Conservation (phyloP, 2,329 filamentous ascomycete species). For the Domatiomyces globalis region DNA sequence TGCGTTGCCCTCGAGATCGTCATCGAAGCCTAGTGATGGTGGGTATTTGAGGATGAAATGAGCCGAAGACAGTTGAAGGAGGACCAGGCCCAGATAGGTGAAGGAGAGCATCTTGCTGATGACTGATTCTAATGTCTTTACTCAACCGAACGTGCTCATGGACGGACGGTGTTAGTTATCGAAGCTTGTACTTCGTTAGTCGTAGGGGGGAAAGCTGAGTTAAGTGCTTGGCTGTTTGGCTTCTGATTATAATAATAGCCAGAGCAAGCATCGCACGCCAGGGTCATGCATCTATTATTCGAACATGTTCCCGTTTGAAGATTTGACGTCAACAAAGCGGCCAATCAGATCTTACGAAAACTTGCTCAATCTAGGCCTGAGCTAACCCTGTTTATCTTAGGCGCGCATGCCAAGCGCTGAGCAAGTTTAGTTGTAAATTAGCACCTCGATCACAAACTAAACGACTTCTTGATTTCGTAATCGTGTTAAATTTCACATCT, state of each 20-base stretch:
- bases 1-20: constrained; percentile 33
- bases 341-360: not conserved
- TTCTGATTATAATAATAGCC: not conserved
- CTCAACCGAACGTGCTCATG: not conserved
- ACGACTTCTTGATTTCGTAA: not conserved
- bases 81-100: not conserved
- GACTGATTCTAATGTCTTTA: not conserved
- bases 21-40: constrained; percentile 34
- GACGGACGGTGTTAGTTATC: not conserved
- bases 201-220: not conserved
- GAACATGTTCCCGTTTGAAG: too few relatives aligned
- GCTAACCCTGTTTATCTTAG: not conserved
- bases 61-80: constrained; percentile 24
- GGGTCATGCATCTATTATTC: too few relatives aligned
- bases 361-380: not conserved
- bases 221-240: not conserved
- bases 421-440: not conserved
- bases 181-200: not conserved
- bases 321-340: not conserved
- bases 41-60: constrained; percentile 45
- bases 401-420: not conserved
- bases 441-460: not conserved
- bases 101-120: not conserved
- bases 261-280: too few relatives aligned
- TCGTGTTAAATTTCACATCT: not conserved